phyloP scores from a whole-genome alignment of 1,284 basidiomycete species.

The Spongispora temasekensis region DNA sequence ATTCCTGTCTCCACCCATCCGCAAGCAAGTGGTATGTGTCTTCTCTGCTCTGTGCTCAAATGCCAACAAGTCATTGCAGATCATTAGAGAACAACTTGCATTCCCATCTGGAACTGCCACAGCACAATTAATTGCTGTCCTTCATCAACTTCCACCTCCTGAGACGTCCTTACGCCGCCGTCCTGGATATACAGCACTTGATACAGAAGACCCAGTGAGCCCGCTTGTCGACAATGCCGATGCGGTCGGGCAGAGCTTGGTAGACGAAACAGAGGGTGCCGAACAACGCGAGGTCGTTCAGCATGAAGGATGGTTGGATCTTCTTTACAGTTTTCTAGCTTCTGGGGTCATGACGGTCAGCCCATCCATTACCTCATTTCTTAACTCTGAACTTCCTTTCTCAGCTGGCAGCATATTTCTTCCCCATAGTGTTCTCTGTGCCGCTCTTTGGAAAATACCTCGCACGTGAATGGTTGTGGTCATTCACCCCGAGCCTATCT shows the following conservation, averaged over 20 bases:
- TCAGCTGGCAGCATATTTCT: constrained; percentile 80
- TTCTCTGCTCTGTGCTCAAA: background rate
- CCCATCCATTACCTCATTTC: constrained; percentile 7
- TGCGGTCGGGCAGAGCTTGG: background rate
- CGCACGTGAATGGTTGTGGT: constrained; percentile 91
- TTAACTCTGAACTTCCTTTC: constrained; percentile 5
- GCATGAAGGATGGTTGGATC: constrained; percentile 69
- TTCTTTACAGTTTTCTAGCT: constrained; percentile 74
- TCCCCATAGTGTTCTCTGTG: constrained; percentile 88
- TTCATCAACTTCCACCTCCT: constrained; percentile 77
- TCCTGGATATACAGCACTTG: constrained; percentile 52
- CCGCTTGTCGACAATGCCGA: constrained; percentile 1
- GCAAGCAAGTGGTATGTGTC: constrained; percentile 83
- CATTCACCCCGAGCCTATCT: constrained; percentile 89
- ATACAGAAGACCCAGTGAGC: constrained; percentile 35
- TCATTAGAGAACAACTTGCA: constrained; percentile 89
- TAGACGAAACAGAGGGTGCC: constrained; percentile 22
- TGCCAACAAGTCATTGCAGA: constrained; percentile 46
- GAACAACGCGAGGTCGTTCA: constrained; percentile 49
- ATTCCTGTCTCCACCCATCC: constrained; percentile 90
- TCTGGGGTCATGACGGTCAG: constrained; percentile 74
- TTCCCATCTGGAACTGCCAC: constrained; percentile 98
- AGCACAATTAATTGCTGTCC: constrained; percentile 90
- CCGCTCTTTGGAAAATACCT: constrained; percentile 89
- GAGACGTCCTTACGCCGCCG: constrained; percentile 55